Evolutionary conservation across 345 rosid species (phyloP).

Genomic region (Eutrema heterophyllum): DNA sequence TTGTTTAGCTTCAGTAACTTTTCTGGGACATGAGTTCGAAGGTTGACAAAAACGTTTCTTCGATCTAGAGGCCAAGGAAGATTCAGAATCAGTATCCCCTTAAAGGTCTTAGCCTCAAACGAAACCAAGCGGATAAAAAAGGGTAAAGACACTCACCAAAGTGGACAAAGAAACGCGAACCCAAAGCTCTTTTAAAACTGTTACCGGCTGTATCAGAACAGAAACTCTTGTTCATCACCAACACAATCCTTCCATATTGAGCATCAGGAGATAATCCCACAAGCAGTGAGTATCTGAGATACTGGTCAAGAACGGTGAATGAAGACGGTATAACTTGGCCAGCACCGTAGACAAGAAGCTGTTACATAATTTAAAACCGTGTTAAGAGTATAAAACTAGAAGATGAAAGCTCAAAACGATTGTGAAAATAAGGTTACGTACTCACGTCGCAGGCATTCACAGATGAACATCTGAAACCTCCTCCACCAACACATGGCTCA

Average conservation of each 20-base stretch:
- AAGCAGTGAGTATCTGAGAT: constrained; percentile 61
- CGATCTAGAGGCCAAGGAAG: constrained; percentile 45
- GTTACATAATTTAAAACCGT: constrained; percentile 23
- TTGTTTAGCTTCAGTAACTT: constrained; percentile 55
- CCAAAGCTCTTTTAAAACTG: constrained; percentile 51
- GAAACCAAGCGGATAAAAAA: not conserved
- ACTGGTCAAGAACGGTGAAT: constrained; percentile 43
- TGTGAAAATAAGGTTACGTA: constrained; percentile 37
- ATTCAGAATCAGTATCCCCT: not conserved
- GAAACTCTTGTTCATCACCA: constrained; percentile 66
- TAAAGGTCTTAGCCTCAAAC: not conserved
- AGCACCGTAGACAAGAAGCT: constrained; percentile 89
- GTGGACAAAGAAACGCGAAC: constrained; percentile 68
- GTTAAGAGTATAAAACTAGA: not conserved
- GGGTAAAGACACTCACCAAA: constrained; percentile 50
- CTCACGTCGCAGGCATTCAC: constrained; percentile 85
- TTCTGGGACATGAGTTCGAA: constrained; percentile 70
- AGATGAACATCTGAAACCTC: constrained; percentile 81
- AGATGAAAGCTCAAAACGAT: not conserved
- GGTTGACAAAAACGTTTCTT: constrained; percentile 57
- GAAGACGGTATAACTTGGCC: constrained; percentile 87
- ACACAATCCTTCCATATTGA: constrained; percentile 56
- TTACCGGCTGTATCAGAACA: constrained; percentile 82
- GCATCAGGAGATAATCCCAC: constrained; percentile 55
- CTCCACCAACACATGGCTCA: constrained; percentile 66